Conservation (phyloP, 441 rosid genomes). For the Gossypium laxum region DNA sequence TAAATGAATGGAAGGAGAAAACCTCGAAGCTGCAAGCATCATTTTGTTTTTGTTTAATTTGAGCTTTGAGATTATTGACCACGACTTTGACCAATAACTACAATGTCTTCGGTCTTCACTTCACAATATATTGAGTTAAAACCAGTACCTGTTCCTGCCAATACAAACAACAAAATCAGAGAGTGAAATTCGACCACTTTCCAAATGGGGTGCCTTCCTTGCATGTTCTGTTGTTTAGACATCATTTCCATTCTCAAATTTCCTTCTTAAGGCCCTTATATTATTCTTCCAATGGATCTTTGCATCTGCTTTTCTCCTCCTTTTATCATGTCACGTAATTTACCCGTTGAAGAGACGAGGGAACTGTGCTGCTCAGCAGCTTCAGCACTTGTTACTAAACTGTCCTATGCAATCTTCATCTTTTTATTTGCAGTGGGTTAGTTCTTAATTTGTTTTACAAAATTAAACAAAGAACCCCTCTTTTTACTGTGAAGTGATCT, state of each 20-base stretch:
- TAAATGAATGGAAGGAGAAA: background rate
- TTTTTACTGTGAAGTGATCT: background rate
- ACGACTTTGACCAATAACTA: background rate
- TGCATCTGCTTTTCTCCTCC: constrained; percentile 10
- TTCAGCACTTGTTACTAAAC: constrained; percentile 16
- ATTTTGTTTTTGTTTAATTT: background rate
- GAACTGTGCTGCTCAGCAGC: constrained; percentile 13
- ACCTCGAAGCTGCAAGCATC: background rate
- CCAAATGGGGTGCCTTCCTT: background rate
- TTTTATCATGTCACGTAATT: background rate
- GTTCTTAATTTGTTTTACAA: background rate
- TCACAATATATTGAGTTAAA: background rate
- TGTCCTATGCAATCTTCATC: constrained; percentile 18
- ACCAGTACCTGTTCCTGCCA: background rate
- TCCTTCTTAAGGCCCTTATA: background rate
- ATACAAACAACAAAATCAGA: background rate
- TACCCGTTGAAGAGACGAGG: constrained; percentile 12
- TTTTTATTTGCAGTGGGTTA: constrained; percentile 25
- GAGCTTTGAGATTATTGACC: background rate
- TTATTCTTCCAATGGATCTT: constrained; percentile 2
- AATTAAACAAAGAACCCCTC: background rate
- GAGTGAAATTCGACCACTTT: background rate
- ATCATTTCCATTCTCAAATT: background rate
- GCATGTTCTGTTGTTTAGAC: background rate
- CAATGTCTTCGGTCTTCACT: background rate